Evolutionary conservation across 2,329 filamentous ascomycete species (phyloP).

Genomic region (Ophiostoma piceae): DNA sequence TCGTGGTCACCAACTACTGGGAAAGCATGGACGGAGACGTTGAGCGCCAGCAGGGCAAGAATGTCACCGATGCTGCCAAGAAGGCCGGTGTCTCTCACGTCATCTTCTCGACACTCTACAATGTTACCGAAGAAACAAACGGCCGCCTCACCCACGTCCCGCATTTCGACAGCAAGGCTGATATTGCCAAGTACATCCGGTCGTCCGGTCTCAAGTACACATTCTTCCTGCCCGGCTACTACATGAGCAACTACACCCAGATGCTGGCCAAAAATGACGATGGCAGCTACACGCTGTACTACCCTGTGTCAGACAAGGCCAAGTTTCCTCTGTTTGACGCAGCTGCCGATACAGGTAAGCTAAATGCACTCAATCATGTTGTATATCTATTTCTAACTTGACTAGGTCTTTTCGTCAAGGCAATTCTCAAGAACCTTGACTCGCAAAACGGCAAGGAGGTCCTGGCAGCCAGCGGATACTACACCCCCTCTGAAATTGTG

Average conservation of each 20-base stretch:
- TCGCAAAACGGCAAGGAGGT: background rate
- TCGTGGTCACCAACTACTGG: background rate
- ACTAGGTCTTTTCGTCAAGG: background rate
- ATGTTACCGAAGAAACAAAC: background rate
- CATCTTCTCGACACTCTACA: background rate
- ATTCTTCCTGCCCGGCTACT: background rate
- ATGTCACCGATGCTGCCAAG: background rate
- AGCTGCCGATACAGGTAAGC: background rate
- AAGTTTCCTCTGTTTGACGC: background rate
- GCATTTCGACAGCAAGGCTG: constrained; percentile 1
- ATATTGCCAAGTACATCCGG: constrained; percentile 9
- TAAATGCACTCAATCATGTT: background rate
- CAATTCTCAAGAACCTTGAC: background rate
- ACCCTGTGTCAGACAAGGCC: background rate
- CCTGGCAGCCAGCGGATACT: background rate
- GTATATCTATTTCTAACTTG: background rate
- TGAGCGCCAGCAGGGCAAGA: constrained; percentile 3
- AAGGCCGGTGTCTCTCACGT: background rate
- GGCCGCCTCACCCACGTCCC: constrained; percentile 4
- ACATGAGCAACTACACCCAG: background rate
- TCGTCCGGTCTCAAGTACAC: background rate
- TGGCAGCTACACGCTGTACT: background rate
- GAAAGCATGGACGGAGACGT: background rate
- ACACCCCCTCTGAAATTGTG: background rate
- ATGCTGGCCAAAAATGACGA: background rate